Percentiles rank a stretch among this genome's conserved stretches.
These are phyloP conservation scores for Casuarina glauca DNA, from an alignment of 306 rosid genomes.

Conservation along the genomic window DNA sequence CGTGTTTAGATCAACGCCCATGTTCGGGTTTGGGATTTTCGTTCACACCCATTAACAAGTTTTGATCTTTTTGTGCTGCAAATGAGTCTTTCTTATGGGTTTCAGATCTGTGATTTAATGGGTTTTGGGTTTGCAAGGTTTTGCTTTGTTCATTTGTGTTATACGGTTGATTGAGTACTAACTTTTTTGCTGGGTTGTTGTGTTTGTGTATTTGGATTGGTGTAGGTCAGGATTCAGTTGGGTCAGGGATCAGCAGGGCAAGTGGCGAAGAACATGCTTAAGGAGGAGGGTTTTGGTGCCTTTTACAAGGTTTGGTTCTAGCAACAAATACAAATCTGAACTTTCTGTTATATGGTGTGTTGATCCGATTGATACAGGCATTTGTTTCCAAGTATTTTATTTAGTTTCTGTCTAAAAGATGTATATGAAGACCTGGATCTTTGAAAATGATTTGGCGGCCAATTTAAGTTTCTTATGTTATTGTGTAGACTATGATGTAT, in stretches of 20 bases:
- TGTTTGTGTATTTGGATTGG: constrained; percentile 20
- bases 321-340: not conserved
- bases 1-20: not conserved
- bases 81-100: not conserved
- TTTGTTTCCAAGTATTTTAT: not conserved
- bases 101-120: constrained; percentile 55
- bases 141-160: not conserved
- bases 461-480: not conserved
- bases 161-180: not conserved
- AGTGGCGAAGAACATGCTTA: constrained; percentile 73
- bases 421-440: constrained; percentile 14
- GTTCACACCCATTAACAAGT: not conserved
- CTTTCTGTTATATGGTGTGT: not conserved
- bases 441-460: constrained; percentile 5
- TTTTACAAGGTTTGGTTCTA: constrained; percentile 69
- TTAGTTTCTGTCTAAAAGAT: not conserved
- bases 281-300: constrained; percentile 83
- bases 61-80: not conserved
- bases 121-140: not conserved
- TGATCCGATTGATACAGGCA: constrained; percentile 6
- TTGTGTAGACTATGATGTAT: constrained; percentile 8
- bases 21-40: not conserved
- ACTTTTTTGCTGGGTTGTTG: not conserved
- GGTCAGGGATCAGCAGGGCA: constrained; percentile 91
- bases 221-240: constrained; percentile 94